Conservation (phyloP, 768 basidiomycete species). For the Lenzites betulinus region DNA sequence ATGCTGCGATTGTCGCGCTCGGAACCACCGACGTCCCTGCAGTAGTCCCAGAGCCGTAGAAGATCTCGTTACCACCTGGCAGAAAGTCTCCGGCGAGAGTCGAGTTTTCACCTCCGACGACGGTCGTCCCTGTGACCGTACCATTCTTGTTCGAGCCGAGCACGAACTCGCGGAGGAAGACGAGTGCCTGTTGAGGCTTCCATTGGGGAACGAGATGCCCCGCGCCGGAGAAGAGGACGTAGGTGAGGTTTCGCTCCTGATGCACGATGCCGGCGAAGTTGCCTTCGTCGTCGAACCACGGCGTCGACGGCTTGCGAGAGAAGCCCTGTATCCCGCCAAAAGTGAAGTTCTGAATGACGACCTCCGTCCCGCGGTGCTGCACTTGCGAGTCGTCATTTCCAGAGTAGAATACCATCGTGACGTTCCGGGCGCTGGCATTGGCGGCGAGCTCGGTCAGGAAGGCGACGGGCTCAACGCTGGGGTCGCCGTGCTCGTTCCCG, state of each 20-base stretch:
- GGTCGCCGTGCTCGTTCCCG: constrained; percentile 20
- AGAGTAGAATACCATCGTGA: constrained; percentile 60
- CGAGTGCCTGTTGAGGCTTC: constrained; percentile 54
- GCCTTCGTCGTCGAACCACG: constrained; percentile 62
- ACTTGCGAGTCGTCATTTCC: constrained; percentile 71
- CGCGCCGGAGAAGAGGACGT: constrained; percentile 39
- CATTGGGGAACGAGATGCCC: constrained; percentile 43
- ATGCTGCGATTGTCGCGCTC: constrained; percentile 32
- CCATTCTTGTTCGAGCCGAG: constrained; percentile 63
- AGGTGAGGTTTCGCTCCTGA: constrained; percentile 65
- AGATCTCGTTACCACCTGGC: constrained; percentile 56
- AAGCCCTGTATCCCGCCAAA: constrained; percentile 79
- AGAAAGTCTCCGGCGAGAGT: constrained; percentile 47
- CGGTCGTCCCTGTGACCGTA: constrained; percentile 42
- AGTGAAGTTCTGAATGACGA: constrained; percentile 60
- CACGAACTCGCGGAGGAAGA: constrained; percentile 66
- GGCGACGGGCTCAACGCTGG: constrained; percentile 51
- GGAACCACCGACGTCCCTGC: constrained; percentile 31
- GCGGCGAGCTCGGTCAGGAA: constrained; percentile 66
- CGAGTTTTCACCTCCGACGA: constrained; percentile 53
- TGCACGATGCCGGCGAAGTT: constrained; percentile 69
- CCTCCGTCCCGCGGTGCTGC: constrained; percentile 59
- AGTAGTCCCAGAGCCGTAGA: constrained; percentile 46
- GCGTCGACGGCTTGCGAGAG: constrained; percentile 64
- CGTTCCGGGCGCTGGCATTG: constrained; percentile 53